These are phyloP conservation scores for Aspergillus glaucus DNA, from an alignment of 2,329 filamentous ascomycete species.

Conservation along the genomic window DNA sequence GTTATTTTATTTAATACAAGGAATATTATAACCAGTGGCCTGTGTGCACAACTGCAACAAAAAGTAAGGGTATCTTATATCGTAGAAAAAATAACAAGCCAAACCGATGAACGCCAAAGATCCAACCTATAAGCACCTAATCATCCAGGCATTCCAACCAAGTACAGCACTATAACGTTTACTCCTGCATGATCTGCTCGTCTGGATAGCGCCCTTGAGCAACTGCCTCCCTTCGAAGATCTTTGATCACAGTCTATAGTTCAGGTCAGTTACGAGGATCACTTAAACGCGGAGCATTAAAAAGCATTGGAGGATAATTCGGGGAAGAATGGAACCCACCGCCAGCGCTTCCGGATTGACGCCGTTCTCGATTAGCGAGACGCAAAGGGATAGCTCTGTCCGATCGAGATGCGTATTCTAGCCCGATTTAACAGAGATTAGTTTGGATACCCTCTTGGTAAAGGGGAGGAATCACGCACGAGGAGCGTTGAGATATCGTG, in stretches of 20 bases:
- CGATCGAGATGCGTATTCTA: conserved; percentile 93
- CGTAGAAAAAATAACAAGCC: not conserved
- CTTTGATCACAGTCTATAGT: conserved; percentile 40
- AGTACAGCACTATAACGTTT: not conserved
- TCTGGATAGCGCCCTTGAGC: conserved; percentile 18
- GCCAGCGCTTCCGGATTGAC: conserved; percentile 93
- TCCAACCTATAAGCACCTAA: not conserved
- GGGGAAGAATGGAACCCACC: conserved; percentile 49
- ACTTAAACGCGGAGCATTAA: not conserved
- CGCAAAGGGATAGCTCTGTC: conserved; percentile 85
- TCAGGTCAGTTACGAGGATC: not conserved
- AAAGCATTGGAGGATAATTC: not conserved
- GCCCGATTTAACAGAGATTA: not conserved
- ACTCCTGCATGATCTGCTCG: conserved; percentile 14
- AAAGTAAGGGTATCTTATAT: conserved; percentile 9
- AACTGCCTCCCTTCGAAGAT: conserved; percentile 37
- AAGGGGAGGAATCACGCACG: conserved; percentile 23
- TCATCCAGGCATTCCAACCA: not conserved
- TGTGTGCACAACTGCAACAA: not conserved
- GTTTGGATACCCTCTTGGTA: not conserved
- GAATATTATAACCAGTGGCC: not conserved
- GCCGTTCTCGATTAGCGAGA: conserved; percentile 94
- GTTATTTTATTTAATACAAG: not conserved
- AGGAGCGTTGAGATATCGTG: conserved; percentile 45
- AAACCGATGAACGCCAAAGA: not conserved